These are phyloP conservation scores for Yarrowia osloensis DNA, from an alignment of 805 yeast genomes.

Conservation along the genomic window DNA sequence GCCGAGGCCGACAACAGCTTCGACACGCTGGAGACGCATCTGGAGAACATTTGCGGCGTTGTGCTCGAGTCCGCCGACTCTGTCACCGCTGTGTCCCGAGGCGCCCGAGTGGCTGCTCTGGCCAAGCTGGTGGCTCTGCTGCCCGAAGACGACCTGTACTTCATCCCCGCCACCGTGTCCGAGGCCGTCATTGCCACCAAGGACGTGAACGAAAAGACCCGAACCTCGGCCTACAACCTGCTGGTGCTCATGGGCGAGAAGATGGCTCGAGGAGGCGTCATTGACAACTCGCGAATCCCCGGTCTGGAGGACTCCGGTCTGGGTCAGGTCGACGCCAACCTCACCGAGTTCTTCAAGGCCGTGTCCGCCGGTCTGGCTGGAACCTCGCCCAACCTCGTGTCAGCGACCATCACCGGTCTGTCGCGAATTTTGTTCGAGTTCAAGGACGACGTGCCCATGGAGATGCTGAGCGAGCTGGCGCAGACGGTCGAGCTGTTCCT, in stretches of 20 bases:
- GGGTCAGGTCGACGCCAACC: slow-evolving; percentile 65
- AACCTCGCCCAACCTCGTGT: slow-evolving; percentile 90
- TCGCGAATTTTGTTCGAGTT: slow-evolving; percentile 87
- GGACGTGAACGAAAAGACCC: slow-evolving; percentile 87
- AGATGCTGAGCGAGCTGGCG: slow-evolving; percentile 69
- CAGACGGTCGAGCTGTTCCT: slow-evolving; percentile 87
- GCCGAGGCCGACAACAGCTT: slow-evolving; percentile 69
- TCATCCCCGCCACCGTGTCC: slow-evolving; percentile 79
- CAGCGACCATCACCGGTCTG: slow-evolving; percentile 91
- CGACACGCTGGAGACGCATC: slow-evolving; percentile 53
- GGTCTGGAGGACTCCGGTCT: slow-evolving; percentile 59
- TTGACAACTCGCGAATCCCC: slow-evolving; percentile 65
- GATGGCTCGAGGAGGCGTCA: slow-evolving; percentile 65
- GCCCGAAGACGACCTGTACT: slow-evolving; percentile 66
- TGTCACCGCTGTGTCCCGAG: slow-evolving; percentile 73
- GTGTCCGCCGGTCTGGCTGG: slow-evolving; percentile 96
- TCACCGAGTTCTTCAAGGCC: slow-evolving; percentile 86
- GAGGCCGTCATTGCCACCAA: slow-evolving; percentile 90
- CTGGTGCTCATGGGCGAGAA: slow-evolving; percentile 77
- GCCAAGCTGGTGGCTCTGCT: slow-evolving; percentile 59
- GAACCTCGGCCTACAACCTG: slow-evolving; percentile 75
- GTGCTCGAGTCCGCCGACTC: slow-evolving; percentile 49
- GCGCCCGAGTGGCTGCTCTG: slow-evolving; percentile 74
- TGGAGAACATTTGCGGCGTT: slow-evolving; percentile 60
- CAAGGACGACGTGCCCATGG: slow-evolving; percentile 60